Conservation (phyloP, 2,329 filamentous ascomycete species). For the Paecilomyces sp. region DNA sequence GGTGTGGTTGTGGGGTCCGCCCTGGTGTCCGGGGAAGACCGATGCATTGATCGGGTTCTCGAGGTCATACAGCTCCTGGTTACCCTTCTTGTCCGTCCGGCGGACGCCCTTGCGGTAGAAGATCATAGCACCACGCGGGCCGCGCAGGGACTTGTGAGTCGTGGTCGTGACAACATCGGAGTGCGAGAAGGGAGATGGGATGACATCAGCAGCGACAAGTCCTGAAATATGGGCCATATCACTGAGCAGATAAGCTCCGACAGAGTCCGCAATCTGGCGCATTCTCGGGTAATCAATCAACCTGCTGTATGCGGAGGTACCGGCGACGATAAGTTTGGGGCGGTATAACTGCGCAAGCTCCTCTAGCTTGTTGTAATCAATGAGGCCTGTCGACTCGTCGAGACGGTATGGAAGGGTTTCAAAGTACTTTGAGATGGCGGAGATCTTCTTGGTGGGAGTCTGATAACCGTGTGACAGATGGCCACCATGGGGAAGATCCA, state of each 20-base stretch:
- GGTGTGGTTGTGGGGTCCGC: conserved; percentile 98
- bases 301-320: conserved; percentile 96
- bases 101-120: conserved; percentile 98
- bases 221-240: conserved; percentile 99
- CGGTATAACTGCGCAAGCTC: conserved; percentile 87
- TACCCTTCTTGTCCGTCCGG: conserved; percentile 84
- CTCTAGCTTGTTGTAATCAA: conserved; percentile 91
- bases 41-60: conserved; percentile 98
- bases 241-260: conserved; percentile 89
- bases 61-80: conserved; percentile 84
- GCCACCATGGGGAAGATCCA: conserved; percentile 89
- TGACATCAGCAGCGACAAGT: conserved; percentile 84
- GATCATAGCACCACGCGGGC: conserved; percentile 98
- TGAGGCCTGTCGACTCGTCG: conserved; percentile 69
- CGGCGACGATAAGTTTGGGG: conserved; percentile 91
- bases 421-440: conserved; percentile 96
- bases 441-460: conserved; percentile 93
- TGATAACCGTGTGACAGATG: conserved; percentile 97
- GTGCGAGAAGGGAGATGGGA: conserved; percentile 84
- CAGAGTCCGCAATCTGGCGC: conserved; percentile 88
- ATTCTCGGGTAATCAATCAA: conserved; percentile 95
- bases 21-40: conserved; percentile 98
- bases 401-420: conserved; percentile 97
- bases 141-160: conserved; percentile 97
- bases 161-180: conserved; percentile 98